Base-by-base conservation (phyloP, 2,329 filamentous ascomycete species). In the Diaporthe nobilis region DNA sequence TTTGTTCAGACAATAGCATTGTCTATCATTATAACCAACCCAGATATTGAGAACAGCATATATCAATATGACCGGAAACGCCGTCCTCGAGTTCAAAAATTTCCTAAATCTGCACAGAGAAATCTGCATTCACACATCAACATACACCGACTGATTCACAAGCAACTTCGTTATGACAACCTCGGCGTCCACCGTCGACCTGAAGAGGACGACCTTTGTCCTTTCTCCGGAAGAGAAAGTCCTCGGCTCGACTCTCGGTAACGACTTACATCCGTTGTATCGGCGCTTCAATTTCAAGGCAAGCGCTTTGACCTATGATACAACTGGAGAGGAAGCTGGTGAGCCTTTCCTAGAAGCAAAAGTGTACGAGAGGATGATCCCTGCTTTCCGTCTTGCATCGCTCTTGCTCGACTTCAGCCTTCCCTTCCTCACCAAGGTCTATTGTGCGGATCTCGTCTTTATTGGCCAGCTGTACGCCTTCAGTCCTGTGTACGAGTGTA, bases 351-450 rank as follows among this genome's bases (percentile, higher is more conserved):
- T 65, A 28, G 9, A 34, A 10, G 28, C 4, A 10, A 42, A 20
- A 65, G 61, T 49, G 61, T 17, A 65, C 20, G 17, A 47, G 25
- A 65, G 61, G 17, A 65, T 65, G 42, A 1, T 65, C 12, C 61
- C 61, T 22, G 61, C 61, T 3, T 22, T 49, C 5, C 61, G 42
- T 34, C 42, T 65, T 34, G 61, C 61, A 15, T 49, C 61, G 13
- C 42, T 31, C 10, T 4, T 65, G 28, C 25, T 65, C 10, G 42
- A 49, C 15, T 65, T 65, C 28, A 47, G 15, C 25, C 61, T 65
- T 20, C 42, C 61, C 2, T 65, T 65, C 28, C 10, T n/a, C 4
- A 9, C 61, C 42, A 47, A 65, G 28, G 20, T 65, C 1, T 65
- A n/a, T 15, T 65, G 61, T n/a, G 61, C 42, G 4, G 25, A 65